Conservation (phyloP, 345 rosid species). For the Arabis alpina region DNA sequence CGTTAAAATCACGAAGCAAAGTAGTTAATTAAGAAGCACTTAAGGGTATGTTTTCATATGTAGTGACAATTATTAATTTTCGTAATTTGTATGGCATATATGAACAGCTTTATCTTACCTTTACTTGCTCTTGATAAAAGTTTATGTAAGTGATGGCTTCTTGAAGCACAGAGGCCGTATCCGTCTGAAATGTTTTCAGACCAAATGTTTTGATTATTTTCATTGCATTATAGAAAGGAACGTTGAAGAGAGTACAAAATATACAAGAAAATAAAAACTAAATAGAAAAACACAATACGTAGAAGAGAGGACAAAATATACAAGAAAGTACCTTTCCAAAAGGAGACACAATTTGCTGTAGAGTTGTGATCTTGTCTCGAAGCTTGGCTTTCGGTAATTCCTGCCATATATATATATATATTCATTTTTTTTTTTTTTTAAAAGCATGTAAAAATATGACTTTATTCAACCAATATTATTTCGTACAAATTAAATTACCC, state of each 20-base stretch:
- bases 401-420: conserved; percentile 19
- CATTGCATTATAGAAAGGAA: conserved; percentile 4
- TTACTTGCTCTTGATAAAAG: conserved; percentile 80
- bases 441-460: no score
- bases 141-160: conserved; percentile 83
- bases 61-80: background rate
- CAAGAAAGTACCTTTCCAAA: conserved; percentile 72
- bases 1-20: conserved; percentile 20
- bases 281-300: conserved; percentile 4
- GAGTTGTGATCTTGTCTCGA: conserved; percentile 81
- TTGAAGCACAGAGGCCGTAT: conserved; percentile 83
- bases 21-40: background rate
- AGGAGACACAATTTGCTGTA: conserved; percentile 98
- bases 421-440: no score
- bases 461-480: no score
- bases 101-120: conserved; percentile 48
- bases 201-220: background rate
- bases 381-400: conserved; percentile 86
- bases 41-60: background rate
- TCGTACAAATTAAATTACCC: no score
- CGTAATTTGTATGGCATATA: background rate
- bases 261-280: background rate
- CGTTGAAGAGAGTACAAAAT: background rate
- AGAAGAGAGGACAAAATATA: background rate
- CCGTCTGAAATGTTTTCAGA: conserved; percentile 63